Evolutionary conservation across 352 stramenopile species (phyloP).

Genomic region (Pythium rhizo-oryzae): DNA sequence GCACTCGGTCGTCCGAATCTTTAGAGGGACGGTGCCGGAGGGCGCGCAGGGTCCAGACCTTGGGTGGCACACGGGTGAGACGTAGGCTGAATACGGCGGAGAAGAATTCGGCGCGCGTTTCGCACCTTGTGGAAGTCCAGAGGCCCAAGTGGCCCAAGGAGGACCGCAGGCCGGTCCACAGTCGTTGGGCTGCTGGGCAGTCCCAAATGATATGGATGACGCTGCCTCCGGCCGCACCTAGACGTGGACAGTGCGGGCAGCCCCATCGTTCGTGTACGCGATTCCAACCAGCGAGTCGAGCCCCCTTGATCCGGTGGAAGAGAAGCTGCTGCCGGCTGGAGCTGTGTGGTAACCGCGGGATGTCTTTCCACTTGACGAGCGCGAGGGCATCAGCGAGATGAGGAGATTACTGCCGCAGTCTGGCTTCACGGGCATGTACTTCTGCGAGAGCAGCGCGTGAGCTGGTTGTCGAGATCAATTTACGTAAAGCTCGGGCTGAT

Average conservation of each 20-base stretch:
- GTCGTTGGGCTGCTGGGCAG: background rate
- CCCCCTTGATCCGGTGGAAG: conserved; percentile 5
- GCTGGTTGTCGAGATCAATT: background rate
- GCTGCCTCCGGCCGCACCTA: background rate
- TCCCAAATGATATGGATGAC: background rate
- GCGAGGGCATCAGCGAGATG: background rate
- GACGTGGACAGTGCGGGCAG: background rate
- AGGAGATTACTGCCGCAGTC: background rate
- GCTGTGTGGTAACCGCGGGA: background rate
- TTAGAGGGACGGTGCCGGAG: background rate
- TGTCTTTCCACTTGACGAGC: background rate
- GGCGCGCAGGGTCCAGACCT: background rate
- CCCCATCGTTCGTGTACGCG: background rate
- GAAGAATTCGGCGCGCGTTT: background rate
- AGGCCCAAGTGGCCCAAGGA: background rate
- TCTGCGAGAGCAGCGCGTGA: background rate
- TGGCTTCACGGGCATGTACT: background rate
- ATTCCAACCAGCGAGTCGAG: conserved; percentile 14
- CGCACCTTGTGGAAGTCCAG: background rate
- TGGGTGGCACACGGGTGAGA: background rate
- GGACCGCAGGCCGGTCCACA: background rate
- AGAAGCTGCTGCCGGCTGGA: conserved; percentile 1
- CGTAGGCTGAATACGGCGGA: background rate
- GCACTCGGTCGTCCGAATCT: background rate
- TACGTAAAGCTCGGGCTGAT: background rate